These are phyloP conservation scores for Penicillium glabrum DNA, from an alignment of 2,329 filamentous ascomycete species.

Conservation along the genomic window DNA sequence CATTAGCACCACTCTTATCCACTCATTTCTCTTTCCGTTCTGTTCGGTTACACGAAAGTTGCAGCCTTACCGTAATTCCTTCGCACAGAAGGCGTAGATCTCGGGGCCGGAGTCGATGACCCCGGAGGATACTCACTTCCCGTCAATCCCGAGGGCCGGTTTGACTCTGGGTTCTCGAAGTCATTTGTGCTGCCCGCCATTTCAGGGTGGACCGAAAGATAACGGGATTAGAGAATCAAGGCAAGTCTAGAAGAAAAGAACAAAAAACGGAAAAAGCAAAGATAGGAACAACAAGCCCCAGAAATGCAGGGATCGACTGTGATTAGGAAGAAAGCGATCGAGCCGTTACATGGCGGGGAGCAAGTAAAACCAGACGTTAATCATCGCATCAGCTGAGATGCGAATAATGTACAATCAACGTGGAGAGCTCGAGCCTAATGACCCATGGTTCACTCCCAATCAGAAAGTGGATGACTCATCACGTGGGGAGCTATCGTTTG, in stretches of 20 bases:
- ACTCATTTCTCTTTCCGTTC: neutral
- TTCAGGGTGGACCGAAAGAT: neutral
- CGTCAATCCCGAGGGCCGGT: slow-evolving; percentile 8
- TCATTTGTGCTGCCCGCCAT: slow-evolving; percentile 21
- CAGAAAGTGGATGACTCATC: slow-evolving; percentile 13
- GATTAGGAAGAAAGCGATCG: neutral
- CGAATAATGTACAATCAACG: slow-evolving; percentile 12
- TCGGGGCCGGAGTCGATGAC: slow-evolving; percentile 8
- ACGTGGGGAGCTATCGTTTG: slow-evolving; percentile 17
- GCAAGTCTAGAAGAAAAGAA: neutral
- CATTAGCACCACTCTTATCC: neutral
- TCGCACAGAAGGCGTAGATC: slow-evolving; percentile 15
- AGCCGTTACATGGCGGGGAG: slow-evolving; percentile 17
- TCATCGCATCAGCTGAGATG: slow-evolving; percentile 18
- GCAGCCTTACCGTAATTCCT: slow-evolving; percentile 32
- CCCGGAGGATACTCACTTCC: slow-evolving; percentile 7
- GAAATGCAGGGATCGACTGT: neutral
- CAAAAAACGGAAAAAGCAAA: slow-evolving; percentile 1
- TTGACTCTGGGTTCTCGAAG: slow-evolving; percentile 10
- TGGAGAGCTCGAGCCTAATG: slow-evolving; percentile 18
- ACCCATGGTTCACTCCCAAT: slow-evolving; percentile 20
- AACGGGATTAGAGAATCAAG: neutral
- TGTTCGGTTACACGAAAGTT: slow-evolving; percentile 17
- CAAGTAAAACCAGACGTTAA: slow-evolving; percentile 2
- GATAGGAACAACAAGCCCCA: neutral